phyloP scores from a whole-genome alignment of 306 rosid species.

The Herpetospermum pedunculosum region DNA sequence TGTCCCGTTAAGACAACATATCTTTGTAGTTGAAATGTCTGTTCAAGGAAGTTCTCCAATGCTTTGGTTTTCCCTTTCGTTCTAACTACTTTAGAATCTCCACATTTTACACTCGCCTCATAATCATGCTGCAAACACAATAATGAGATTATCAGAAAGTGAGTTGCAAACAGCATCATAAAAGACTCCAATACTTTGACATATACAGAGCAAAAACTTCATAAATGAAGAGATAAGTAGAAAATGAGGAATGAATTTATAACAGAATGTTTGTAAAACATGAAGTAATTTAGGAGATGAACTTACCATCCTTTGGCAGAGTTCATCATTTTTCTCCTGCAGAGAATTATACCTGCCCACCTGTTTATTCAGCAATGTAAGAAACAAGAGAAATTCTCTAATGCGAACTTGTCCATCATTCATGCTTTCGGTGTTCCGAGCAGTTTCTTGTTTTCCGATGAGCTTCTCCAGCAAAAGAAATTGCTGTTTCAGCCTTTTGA shows the following conservation, averaged over 20 bases:
- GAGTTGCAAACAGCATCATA: background rate
- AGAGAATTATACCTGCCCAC: conserved; percentile 67
- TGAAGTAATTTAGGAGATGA: background rate
- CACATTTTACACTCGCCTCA: conserved; percentile 31
- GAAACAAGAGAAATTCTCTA: conserved; percentile 38
- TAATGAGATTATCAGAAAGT: conserved; percentile 9
- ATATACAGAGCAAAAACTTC: background rate
- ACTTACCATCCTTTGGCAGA: conserved; percentile 80
- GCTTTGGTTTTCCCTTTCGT: conserved; percentile 54
- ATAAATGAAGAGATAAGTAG: background rate
- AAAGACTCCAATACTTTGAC: background rate
- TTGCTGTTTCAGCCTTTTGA: conserved; percentile 89
- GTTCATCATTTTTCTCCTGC: conserved; percentile 69
- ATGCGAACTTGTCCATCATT: conserved; percentile 32
- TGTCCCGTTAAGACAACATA: conserved; percentile 85
- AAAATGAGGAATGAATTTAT: background rate
- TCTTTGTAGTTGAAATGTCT: conserved; percentile 86
- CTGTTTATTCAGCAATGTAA: conserved; percentile 63
- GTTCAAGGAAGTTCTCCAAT: conserved; percentile 61
- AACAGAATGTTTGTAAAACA: background rate
- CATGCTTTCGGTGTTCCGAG: conserved; percentile 25
- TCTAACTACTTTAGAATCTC: conserved; percentile 40
- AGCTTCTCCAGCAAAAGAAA: conserved; percentile 71
- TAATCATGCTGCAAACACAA: conserved; percentile 53
- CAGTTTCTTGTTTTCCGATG: conserved; percentile 52